Evolutionary conservation across 352 stramenopile species (phyloP), one percentile per base, ranked within the genome.

Genomic region (Globisporangium nodosum): DNA sequence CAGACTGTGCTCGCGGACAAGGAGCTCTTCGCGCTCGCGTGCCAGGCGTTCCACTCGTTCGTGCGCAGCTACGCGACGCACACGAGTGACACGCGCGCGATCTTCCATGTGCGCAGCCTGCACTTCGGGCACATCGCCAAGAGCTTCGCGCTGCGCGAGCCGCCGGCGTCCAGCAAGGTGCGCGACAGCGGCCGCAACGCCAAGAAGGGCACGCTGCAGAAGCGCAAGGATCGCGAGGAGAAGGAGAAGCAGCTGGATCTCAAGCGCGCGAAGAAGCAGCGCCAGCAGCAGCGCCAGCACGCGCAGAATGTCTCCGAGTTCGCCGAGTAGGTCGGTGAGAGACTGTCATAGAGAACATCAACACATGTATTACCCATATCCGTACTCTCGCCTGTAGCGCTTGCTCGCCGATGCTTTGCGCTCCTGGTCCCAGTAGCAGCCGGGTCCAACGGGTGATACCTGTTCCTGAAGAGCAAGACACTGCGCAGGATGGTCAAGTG

Each of bases 111-210:
- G 33, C 85, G 91, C 35, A 85, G 76, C 13, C 74, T 98, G 37
- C 94, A 98, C 65, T 92, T 98, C 43, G 94, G 94, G 39, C 94
- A 98, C 64, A 87, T 97, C 52, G 90, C 94, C 43, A 96, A 96
- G 64, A 95, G 87, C 64, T 98, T 98, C 68, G 92, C 80, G 31
- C 68, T 97, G 53, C 86, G 86, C 5, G 86, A 96, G 33, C 82
- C 84, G 24, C 85, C 86, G 13, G 85, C 85, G 48, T 94, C 85
- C 12, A 73, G 68, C 37, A 92, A 94, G 57, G 62, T 94, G 63
- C 83, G 83, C 56, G 77, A 90, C 52, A 82, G 81, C 37, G 82
- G 81, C 61, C 69, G 72, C 48, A 88, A 88, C 37, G 76, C 82
- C 49, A 91, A 91, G 66, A 82, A 80, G 47, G 81, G 85, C 49